Evolutionary conservation across 2,329 filamentous ascomycete species (phyloP).

Genomic region (Colletotrichum sp.): DNA sequence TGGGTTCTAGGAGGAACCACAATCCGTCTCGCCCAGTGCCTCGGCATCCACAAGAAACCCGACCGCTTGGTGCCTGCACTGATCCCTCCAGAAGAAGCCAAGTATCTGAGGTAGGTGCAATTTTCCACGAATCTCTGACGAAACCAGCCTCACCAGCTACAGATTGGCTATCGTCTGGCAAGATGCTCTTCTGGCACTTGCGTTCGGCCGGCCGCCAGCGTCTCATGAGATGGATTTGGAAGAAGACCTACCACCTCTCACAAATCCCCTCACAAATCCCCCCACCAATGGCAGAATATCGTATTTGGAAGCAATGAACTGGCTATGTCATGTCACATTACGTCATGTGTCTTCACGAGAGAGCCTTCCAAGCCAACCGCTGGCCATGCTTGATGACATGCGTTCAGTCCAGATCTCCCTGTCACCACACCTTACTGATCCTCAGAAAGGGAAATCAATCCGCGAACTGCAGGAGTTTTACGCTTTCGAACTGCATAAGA

Average conservation of each 20-base stretch:
- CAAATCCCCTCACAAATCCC: background rate
- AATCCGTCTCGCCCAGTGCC: slow-evolving; percentile 6
- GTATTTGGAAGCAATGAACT: slow-evolving; percentile 13
- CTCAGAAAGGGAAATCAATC: background rate
- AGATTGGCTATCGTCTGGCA: slow-evolving; percentile 10
- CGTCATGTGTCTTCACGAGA: background rate
- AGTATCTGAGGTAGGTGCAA: background rate
- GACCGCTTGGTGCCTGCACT: background rate
- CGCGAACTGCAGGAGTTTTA: slow-evolving; percentile 8
- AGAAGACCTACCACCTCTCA: background rate
- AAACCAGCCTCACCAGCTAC: background rate
- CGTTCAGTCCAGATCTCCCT: background rate
- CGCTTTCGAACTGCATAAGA: slow-evolving; percentile 11
- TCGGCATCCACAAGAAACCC: background rate
- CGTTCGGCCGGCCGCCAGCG: slow-evolving; percentile 7
- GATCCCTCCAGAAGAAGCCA: background rate
- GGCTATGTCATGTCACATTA: slow-evolving; percentile 9
- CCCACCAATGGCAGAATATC: background rate
- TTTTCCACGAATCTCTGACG: background rate
- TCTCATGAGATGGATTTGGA: slow-evolving; percentile 11
- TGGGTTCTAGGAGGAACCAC: slow-evolving; percentile 16
- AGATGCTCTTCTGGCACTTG: slow-evolving; percentile 5
- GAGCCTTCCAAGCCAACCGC: background rate
- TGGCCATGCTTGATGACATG: background rate
- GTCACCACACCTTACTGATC: background rate